Conservation (phyloP, 768 basidiomycete species). For the Terana coerulea region DNA sequence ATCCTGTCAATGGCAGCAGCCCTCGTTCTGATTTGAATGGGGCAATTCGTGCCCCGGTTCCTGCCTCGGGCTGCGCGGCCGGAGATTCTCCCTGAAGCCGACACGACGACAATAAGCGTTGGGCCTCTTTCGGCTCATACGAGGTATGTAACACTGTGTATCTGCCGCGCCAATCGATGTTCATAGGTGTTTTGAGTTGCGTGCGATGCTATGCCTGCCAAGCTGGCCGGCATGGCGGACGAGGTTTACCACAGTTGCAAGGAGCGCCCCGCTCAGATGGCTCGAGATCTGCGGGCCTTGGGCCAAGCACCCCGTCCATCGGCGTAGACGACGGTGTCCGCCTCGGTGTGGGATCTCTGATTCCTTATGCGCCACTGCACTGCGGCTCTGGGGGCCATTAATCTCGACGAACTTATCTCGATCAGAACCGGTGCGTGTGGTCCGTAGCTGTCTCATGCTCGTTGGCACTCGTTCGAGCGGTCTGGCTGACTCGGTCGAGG, state of each 20-base stretch:
- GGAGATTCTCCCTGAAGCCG: background rate
- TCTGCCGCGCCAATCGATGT: too few relatives aligned
- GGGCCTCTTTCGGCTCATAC: background rate
- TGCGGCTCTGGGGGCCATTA: too few relatives aligned
- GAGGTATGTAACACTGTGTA: too few relatives aligned
- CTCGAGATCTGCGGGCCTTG: background rate
- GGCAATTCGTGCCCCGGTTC: background rate
- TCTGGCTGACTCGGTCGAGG: too few relatives aligned
- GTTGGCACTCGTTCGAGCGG: too few relatives aligned
- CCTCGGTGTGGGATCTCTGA: background rate
- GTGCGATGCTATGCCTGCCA: too few relatives aligned
- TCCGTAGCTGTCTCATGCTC: too few relatives aligned
- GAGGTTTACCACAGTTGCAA: background rate
- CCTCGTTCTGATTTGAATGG: background rate
- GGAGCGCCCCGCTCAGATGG: background rate
- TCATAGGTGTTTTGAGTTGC: too few relatives aligned
- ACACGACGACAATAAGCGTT: background rate
- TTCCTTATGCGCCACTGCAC: background rate
- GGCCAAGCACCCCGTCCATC: background rate
- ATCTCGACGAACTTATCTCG: too few relatives aligned
- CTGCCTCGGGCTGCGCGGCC: background rate
- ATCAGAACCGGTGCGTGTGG: too few relatives aligned
- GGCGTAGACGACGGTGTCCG: background rate
- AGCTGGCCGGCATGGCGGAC: background rate
- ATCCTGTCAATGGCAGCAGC: too few relatives aligned